Conservation (phyloP, 768 basidiomycete species). For the Mycena galopus region DNA sequence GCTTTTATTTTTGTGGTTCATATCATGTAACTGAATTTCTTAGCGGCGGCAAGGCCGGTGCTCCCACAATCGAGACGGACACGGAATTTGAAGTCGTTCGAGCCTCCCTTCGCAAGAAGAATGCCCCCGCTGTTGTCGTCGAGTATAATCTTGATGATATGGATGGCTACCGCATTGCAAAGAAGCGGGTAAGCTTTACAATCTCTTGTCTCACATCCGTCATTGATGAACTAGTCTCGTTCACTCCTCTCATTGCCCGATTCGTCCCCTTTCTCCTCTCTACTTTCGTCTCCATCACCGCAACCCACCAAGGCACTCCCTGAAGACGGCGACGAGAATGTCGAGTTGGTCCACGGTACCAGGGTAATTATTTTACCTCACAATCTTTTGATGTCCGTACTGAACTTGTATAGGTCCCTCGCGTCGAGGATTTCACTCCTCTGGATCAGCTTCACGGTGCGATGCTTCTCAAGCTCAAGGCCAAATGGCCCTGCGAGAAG, state of each 20-base stretch:
- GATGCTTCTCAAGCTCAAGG: conserved; percentile 33
- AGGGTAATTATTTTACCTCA: not conserved
- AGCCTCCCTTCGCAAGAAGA: conserved; percentile 23
- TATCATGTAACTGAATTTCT: not conserved
- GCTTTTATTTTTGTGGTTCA: conserved; percentile 16
- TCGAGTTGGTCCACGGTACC: conserved; percentile 33
- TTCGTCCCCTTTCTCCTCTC: not conserved
- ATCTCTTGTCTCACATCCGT: not conserved
- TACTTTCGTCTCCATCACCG: not conserved
- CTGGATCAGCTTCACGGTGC: conserved; percentile 24
- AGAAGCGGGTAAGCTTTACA: conserved; percentile 30
- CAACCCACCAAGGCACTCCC: not conserved
- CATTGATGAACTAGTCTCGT: not conserved
- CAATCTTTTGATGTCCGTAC: not conserved
- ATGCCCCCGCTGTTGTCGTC: conserved; percentile 21
- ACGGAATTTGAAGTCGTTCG: not conserved
- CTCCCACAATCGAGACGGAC: not conserved
- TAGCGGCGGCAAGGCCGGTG: not conserved
- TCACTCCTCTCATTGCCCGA: not conserved
- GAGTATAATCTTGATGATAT: conserved; percentile 42
- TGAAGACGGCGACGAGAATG: conserved; percentile 25
- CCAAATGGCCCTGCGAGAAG: conserved; percentile 29
- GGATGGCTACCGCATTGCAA: conserved; percentile 35
- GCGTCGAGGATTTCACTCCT: conserved; percentile 27
- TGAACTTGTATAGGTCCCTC: conserved; percentile 29